A percentile compares a stretch with the other conserved stretches of the same genome.
Evolutionary conservation across 805 yeast species (phyloP).

Genomic region (Monosporozyma aquatica): DNA sequence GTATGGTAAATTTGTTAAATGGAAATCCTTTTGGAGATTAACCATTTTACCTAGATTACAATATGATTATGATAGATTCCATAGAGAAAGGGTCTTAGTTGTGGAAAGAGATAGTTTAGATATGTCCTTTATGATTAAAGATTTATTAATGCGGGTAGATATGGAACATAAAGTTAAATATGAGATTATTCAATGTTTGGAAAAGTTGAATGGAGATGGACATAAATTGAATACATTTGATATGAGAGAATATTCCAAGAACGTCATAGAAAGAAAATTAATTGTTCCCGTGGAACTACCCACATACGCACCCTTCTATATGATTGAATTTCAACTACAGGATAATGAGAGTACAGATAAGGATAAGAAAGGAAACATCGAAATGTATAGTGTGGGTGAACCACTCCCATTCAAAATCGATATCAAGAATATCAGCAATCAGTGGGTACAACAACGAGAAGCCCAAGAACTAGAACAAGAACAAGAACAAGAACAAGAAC

Average conservation of each 20-base stretch:
- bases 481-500: no score
- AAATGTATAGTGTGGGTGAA: constrained; percentile 11
- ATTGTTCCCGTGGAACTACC: constrained; percentile 26
- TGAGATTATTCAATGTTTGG: constrained; percentile 15
- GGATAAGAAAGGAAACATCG: not conserved
- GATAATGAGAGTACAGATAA: not conserved
- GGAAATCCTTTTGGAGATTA: constrained; percentile 22
- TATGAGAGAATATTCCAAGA: constrained; percentile 17
- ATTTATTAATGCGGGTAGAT: not conserved
- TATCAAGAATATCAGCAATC: constrained; percentile 13
- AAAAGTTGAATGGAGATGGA: constrained; percentile 12
- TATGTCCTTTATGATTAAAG: constrained; percentile 1
- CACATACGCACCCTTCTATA: constrained; percentile 17
- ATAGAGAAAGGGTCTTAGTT: constrained; percentile 8
- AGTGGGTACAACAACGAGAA: constrained; percentile 12
- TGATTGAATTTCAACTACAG: constrained; percentile 11
- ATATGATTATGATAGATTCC: constrained; percentile 19
- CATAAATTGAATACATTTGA: constrained; percentile 16
- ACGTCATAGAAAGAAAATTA: constrained; percentile 13
- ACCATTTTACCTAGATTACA: constrained; percentile 15
- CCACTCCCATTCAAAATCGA: constrained; percentile 14
- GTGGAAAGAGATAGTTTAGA: constrained; percentile 3
- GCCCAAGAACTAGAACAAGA: no score
- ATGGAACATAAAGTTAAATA: constrained; percentile 12
- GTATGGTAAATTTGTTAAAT: constrained; percentile 16